A percentile compares a stretch with the other conserved stretches of the same genome.
Evolutionary conservation across 2,329 filamentous ascomycete genomes (phyloP).

Genomic region (Lachnellula cervina): DNA sequence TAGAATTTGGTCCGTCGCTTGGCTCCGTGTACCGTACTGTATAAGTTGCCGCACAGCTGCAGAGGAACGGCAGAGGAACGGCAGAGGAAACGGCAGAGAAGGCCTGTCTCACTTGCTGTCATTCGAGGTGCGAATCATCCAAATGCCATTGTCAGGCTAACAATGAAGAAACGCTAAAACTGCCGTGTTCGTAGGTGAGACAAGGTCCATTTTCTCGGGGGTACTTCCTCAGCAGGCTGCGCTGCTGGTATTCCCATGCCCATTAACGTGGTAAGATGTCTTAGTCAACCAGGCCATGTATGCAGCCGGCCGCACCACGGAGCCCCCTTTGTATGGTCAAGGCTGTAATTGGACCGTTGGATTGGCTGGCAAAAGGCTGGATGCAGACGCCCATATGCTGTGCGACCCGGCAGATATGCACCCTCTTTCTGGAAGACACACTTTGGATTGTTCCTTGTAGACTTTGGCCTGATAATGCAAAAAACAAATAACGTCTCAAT

Average conservation of each 20-base stretch:
- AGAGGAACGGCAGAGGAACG: not conserved
- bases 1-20: not conserved
- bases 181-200: conserved; percentile 1
- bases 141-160: not conserved
- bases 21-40: too few relatives aligned
- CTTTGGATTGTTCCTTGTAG: not conserved
- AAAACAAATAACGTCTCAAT: not conserved
- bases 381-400: not conserved
- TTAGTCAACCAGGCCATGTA: not conserved
- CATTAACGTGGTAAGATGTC: not conserved
- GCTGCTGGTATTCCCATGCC: not conserved
- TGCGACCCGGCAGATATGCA: not conserved
- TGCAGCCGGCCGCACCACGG: not conserved
- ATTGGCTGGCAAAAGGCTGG: not conserved
- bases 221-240: too few relatives aligned
- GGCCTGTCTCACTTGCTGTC: not conserved
- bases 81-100: not conserved
- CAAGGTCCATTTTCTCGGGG: not conserved
- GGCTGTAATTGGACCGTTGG: not conserved
- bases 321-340: not conserved
- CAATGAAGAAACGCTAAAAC: not conserved
- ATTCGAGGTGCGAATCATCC: not conserved
- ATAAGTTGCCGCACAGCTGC: not conserved
- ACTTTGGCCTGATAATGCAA: not conserved
- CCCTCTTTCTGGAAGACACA: not conserved